A percentile compares a stretch with the other conserved stretches of the same genome.
phyloP scores from a whole-genome alignment of 2,329 filamentous ascomycete genomes.

The Plenodomus biglobosus region DNA sequence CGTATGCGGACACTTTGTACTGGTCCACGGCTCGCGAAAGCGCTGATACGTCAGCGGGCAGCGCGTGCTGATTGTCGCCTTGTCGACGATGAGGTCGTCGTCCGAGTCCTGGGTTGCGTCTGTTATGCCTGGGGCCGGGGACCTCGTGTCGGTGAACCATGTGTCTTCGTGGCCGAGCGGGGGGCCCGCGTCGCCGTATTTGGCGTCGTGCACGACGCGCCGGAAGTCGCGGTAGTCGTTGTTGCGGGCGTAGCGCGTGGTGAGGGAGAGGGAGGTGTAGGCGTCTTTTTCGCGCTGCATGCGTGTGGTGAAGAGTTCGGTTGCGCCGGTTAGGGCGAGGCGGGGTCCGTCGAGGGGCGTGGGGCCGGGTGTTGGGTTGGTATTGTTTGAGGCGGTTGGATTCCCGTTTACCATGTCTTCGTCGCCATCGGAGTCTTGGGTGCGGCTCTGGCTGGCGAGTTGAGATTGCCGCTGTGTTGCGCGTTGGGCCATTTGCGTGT shows the following conservation, averaged over 20 bases:
- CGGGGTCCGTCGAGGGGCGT: conserved; percentile 40
- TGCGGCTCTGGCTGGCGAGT: conserved; percentile 16
- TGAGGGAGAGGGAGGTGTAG: conserved; percentile 45
- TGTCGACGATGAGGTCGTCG: conserved; percentile 68
- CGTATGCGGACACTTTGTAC: conserved; percentile 67
- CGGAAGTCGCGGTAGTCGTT: conserved; percentile 65
- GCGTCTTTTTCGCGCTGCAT: conserved; percentile 48
- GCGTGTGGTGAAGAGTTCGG: conserved; percentile 42
- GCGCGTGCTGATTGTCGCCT: conserved; percentile 64
- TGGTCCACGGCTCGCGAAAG: conserved; percentile 68
- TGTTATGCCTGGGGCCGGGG: conserved; percentile 47
- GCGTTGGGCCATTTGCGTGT: conserved; percentile 43
- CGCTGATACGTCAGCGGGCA: conserved; percentile 68
- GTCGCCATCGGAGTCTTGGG: conserved; percentile 15
- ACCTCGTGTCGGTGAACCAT: conserved; percentile 62
- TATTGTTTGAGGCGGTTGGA: not conserved
- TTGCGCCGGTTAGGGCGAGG: conserved; percentile 37
- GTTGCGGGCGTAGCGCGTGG: conserved; percentile 57
- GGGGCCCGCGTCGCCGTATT: conserved; percentile 56
- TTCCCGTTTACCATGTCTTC: conserved; percentile 37
- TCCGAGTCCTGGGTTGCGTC: conserved; percentile 50
- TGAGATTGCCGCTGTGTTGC: conserved; percentile 38
- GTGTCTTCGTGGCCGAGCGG: conserved; percentile 58
- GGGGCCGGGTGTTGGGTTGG: conserved; percentile 42
- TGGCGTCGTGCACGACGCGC: conserved; percentile 62